Evolutionary conservation across 257 asterid genomes (phyloP).

Genomic region (Cinchona pubescens): DNA sequence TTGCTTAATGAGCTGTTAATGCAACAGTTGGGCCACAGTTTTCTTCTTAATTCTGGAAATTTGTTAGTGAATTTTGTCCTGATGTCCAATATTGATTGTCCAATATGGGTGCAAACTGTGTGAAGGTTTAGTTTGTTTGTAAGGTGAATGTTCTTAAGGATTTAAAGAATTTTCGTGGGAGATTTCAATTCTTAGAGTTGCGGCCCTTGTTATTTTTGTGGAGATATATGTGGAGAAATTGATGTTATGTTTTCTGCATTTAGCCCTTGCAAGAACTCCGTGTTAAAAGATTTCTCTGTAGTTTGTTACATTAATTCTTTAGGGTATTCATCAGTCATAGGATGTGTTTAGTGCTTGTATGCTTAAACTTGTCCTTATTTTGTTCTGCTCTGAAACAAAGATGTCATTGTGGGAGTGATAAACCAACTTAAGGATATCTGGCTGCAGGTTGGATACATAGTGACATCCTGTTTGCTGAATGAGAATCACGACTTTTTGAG

Average conservation of each 20-base stretch:
- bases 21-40: background rate
- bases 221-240: background rate
- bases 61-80: background rate
- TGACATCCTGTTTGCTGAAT: constrained; percentile 89
- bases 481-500: constrained; percentile 98
- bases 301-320: background rate
- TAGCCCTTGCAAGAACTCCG: background rate
- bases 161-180: background rate
- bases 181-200: background rate
- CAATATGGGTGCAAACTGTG: background rate
- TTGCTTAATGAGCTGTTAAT: background rate
- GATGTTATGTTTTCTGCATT: background rate
- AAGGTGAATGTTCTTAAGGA: background rate
- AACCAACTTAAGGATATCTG: constrained; percentile 21
- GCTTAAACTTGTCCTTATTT: background rate
- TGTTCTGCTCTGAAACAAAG: background rate
- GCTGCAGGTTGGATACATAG: constrained; percentile 95
- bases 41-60: background rate
- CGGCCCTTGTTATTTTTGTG: background rate
- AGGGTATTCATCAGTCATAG: background rate
- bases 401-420: constrained; percentile 19
- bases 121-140: background rate
- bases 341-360: background rate
- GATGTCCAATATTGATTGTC: background rate
- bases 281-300: background rate